Base-by-base conservation (phyloP, 345 rosid genomes). In the Populus pruinosa region DNA sequence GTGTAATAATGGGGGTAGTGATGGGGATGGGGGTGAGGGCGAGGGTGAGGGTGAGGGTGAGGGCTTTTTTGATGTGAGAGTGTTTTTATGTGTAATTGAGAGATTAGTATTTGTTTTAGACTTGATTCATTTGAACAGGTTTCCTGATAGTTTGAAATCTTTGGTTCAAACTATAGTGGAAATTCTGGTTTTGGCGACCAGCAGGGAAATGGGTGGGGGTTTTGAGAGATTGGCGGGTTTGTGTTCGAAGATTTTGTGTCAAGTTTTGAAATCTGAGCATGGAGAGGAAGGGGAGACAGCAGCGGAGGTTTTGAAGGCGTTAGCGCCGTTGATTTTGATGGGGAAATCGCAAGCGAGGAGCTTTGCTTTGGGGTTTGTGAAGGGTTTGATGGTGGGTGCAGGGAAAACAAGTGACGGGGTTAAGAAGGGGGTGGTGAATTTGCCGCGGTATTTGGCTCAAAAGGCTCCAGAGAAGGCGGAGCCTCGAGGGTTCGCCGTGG, bases 401-500 rank as follows among this genome's bases (percentile, higher is more conserved):
- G 85, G 80, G 6, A 85, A 78, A 76, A 79, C 82, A 73, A 85
- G 85, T 8, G 85, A 71, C 2, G 92, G 85, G 6, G 66, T 91
- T 76, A 88, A 85, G 70, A 88, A 87, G 56, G 91, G 94, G 2
- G 78, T 89, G 13, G 83, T 83, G 63, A 92, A 87, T 87, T 86
- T 93, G 73, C 98, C 93, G 0, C 89, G 80, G 82, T 93, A 87
- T 80, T 81, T 95, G 85, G 88, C 74, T 64, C 88, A 83, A 18
- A 93, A 90, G 89, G 97, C 96, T 13, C 98, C 93, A 20, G 99
- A 90, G 89, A 95, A 92, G 88, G 94, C 94, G 1, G 98, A 93
- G 82, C 90, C 88, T 0, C 88, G 99, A 81, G 94, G 91, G 12
- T 80, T 76, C 70, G 98, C 94, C 0, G 98, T 91, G 83, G 99